Percentiles rank a stretch among this genome's conserved stretches.
Evolutionary conservation across 805 yeast genomes (phyloP).

Genomic region (Candida schatavii): DNA sequence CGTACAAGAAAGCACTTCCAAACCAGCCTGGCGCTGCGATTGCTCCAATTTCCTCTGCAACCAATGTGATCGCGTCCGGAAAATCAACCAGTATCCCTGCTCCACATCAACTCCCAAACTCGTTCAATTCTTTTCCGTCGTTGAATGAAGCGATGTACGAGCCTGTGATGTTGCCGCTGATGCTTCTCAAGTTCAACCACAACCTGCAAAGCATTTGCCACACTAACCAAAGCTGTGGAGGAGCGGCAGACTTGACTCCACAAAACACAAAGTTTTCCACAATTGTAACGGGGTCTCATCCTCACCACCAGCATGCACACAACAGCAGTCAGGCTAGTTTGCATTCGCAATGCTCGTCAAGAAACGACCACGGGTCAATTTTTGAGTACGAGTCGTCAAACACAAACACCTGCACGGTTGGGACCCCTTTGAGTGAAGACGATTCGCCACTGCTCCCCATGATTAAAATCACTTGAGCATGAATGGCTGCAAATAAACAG

Average conservation of each 20-base stretch:
- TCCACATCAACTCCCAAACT: slow-evolving; percentile 11
- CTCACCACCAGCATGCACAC: slow-evolving; percentile 6
- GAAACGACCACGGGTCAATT: slow-evolving; percentile 16
- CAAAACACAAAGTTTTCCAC: slow-evolving; percentile 5
- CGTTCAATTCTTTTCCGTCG: slow-evolving; percentile 6
- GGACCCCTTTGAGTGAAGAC: slow-evolving; percentile 34
- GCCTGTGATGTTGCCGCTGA: slow-evolving; percentile 9
- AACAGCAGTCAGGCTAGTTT: slow-evolving; percentile 28
- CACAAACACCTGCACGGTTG: slow-evolving; percentile 19
- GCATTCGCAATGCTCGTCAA: slow-evolving; percentile 18
- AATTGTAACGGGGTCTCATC: slow-evolving; percentile 12
- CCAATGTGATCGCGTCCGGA: not conserved
- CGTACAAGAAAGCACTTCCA: not conserved
- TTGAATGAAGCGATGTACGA: slow-evolving; percentile 6
- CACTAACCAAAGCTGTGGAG: too few relatives aligned
- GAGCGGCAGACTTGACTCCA: slow-evolving; percentile 1
- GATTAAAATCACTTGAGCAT: not conserved
- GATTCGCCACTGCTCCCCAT: slow-evolving; percentile 17
- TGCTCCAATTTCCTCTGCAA: not conserved
- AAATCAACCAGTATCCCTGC: slow-evolving; percentile 10
- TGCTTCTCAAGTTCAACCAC: slow-evolving; percentile 1
- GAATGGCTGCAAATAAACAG: not conserved
- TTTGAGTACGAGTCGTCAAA: slow-evolving; percentile 21
- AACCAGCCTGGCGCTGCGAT: not conserved
- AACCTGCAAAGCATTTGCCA: not conserved